phyloP scores from a whole-genome alignment of 2,329 filamentous ascomycete species.

The Trichoderma afroharzianum region DNA sequence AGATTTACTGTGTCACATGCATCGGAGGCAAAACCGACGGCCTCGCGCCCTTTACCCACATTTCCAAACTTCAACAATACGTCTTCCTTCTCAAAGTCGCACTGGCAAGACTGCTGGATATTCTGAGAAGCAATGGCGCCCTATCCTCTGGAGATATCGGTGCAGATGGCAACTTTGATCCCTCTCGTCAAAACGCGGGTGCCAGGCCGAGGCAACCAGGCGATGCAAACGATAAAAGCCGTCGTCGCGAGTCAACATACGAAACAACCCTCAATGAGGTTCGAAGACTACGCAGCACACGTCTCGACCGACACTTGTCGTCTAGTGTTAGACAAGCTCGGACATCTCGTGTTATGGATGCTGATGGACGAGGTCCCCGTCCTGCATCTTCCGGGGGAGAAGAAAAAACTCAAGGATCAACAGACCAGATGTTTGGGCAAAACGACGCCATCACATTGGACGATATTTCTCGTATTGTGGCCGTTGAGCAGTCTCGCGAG shows the following conservation, averaged over 20 bases:
- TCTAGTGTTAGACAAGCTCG: constrained; percentile 88
- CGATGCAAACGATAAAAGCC: constrained; percentile 51
- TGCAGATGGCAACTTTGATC: constrained; percentile 48
- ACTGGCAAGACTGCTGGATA: constrained; percentile 81
- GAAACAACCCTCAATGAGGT: constrained; percentile 97
- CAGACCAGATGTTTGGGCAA: constrained; percentile 81
- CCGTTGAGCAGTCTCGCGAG: constrained; percentile 90
- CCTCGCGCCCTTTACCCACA: constrained; percentile 59
- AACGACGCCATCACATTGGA: constrained; percentile 91
- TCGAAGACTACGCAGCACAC: constrained; percentile 82
- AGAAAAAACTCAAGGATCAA: constrained; percentile 50
- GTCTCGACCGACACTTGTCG: constrained; percentile 90
- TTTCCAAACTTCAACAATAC: constrained; percentile 90
- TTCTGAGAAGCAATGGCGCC: constrained; percentile 77
- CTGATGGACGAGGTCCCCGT: constrained; percentile 57
- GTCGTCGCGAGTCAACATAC: constrained; percentile 71
- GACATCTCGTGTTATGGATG: constrained; percentile 85
- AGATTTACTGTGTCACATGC: constrained; percentile 69
- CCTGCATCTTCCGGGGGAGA: constrained; percentile 70
- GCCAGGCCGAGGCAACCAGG: constrained; percentile 67
- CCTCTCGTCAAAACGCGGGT: constrained; percentile 53
- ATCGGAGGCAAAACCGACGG: constrained; percentile 53
- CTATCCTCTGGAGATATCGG: constrained; percentile 68
- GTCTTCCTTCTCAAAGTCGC: constrained; percentile 90
- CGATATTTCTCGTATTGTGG: constrained; percentile 93